A percentile compares a stretch with the other conserved stretches of the same genome.
phyloP scores from a whole-genome alignment of 2,329 filamentous ascomycete species.

The Pyrenochaeta sp. region DNA sequence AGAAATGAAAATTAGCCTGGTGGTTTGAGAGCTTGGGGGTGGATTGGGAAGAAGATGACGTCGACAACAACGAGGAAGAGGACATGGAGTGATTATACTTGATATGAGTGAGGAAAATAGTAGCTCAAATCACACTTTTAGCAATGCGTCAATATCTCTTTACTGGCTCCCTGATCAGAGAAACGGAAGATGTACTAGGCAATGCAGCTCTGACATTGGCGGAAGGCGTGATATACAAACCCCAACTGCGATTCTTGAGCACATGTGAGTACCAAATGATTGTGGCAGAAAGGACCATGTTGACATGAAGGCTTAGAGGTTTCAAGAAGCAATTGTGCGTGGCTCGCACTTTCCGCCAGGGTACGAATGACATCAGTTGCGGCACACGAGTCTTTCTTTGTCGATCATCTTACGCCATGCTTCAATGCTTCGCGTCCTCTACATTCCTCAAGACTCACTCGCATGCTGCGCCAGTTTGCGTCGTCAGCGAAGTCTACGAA shows the following conservation, averaged over 20 bases:
- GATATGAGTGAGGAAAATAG: neutral
- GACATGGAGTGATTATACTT: neutral
- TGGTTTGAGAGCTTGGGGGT: constrained; percentile 12
- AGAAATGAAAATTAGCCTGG: constrained; percentile 24
- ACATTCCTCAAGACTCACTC: neutral
- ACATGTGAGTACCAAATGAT: neutral
- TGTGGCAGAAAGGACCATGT: neutral
- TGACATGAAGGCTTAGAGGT: neutral
- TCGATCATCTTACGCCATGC: neutral
- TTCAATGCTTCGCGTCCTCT: neutral
- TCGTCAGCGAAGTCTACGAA: neutral
- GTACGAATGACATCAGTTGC: neutral
- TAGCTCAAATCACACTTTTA: neutral
- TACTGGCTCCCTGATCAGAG: no score
- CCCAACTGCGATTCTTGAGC: neutral
- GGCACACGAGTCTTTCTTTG: neutral
- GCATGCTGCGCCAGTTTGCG: neutral
- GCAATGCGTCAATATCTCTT: no score
- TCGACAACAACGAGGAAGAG: neutral
- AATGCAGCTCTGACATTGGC: neutral
- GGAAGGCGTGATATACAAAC: neutral
- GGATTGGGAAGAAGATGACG: neutral
- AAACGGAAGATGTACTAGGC: no score
- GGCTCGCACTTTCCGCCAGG: neutral
- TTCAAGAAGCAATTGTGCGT: neutral